Evolutionary conservation across 2,329 filamentous ascomycete species (phyloP), one percentile per base, ranked within the genome.

Genomic region (Myriosclerotinia duriaeana): DNA sequence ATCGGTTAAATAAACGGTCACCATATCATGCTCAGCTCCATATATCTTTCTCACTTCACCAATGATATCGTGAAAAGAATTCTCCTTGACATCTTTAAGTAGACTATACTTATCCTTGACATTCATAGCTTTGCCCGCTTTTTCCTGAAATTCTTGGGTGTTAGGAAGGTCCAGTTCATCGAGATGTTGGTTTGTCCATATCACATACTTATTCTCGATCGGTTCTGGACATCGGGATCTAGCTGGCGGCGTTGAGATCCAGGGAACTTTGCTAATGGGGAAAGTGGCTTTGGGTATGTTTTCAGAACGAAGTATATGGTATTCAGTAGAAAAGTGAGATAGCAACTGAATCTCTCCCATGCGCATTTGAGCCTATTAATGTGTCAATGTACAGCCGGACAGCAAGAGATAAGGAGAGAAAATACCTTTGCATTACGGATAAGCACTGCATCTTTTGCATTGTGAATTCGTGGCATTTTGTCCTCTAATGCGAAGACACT

Each of bases 1-100:
- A 77, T 97, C 93, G 0, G 91, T 90, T 22, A 96, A 79, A 80
- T 93, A 93, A 0, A 97, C 70, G 6, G 86, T 85, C 15, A 85
- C 78, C 66, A 78, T 84, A 36, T 83, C 81, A 44, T 77, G 80
- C 50, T 78, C 76, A 36, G 72, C 75, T 17, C 78, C 74, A 70
- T 80, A 85, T 0, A 82, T 79, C 70, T 83, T 87, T 56, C 93
- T 83, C 2, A 96, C 85, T 74, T 93, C 84, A 1, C 85, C 92
- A 22, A 91, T 80, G 1, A 96, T 75, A 74, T 97, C 87, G 72
- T 84, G 86, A 74, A 89, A 96, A 3, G 53, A 65, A 17, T 77
- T 76, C 0, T 83, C 78, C 3, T 78, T 73, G 1, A 92, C 78
- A 71, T 93, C 85, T 70, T 88, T 82, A 64, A 97, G 82, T 22